Percentiles rank a stretch among this genome's conserved stretches.
phyloP scores from a whole-genome alignment of 176 grass and related monocot species.

The Carex parvula region DNA sequence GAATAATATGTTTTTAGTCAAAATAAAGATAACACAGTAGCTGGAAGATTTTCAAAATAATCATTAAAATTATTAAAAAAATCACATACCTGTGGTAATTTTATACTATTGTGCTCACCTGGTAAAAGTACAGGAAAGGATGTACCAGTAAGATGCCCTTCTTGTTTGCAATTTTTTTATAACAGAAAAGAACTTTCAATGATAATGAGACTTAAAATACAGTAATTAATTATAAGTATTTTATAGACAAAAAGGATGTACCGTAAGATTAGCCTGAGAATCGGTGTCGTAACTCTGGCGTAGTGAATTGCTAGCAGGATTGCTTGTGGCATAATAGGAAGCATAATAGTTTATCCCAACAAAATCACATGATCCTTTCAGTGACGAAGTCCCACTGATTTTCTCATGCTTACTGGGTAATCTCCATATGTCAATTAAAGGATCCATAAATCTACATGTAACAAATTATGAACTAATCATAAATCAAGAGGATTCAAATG shows the following conservation, averaged over 20 bases:
- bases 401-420: conserved; percentile 29
- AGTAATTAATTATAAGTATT: too few relatives aligned
- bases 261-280: not conserved
- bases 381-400: not conserved
- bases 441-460: conserved; percentile 19
- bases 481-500: too few relatives aligned
- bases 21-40: not conserved
- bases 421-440: not conserved
- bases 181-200: not conserved
- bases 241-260: not conserved
- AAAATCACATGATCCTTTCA: conserved; percentile 45
- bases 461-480: too few relatives aligned
- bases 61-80: not conserved
- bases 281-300: conserved; percentile 10
- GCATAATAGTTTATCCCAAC: conserved; percentile 47
- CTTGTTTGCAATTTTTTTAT: not conserved
- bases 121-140: not conserved
- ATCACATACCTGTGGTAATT: not conserved
- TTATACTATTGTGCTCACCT: not conserved
- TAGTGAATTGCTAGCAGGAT: not conserved
- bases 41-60: not conserved
- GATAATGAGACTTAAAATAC: not conserved
- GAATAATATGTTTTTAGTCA: not conserved
- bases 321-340: conserved; percentile 19
- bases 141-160: too few relatives aligned